A percentile compares a stretch with the other conserved stretches of the same genome.
Conservation (phyloP, 2,329 filamentous ascomycete genomes). For the Fusarium graminum region DNA sequence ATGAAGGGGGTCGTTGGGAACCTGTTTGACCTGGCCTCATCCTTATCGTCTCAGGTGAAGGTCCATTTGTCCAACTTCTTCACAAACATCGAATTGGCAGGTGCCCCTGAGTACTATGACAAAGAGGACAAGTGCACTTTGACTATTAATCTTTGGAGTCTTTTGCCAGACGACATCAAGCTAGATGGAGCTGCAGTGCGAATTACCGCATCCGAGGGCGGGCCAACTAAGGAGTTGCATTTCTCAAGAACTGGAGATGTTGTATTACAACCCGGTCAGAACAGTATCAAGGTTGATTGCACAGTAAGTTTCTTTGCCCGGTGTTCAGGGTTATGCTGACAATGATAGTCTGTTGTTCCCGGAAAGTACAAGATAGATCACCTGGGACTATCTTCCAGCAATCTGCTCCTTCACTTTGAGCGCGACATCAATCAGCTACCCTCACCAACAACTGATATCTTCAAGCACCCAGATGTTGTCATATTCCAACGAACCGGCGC, state of each 20-base stretch:
- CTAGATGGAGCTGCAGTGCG: slow-evolving; percentile 75
- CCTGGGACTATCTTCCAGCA: slow-evolving; percentile 73
- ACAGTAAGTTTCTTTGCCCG: slow-evolving; percentile 50
- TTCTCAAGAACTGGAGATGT: slow-evolving; percentile 51
- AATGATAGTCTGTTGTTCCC: slow-evolving; percentile 69
- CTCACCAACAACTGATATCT: slow-evolving; percentile 62
- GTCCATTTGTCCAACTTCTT: slow-evolving; percentile 82
- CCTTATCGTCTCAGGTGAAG: slow-evolving; percentile 69
- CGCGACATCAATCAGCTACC: slow-evolving; percentile 65
- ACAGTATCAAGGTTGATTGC: slow-evolving; percentile 54
- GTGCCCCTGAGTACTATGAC: slow-evolving; percentile 76
- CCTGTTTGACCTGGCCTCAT: slow-evolving; percentile 60
- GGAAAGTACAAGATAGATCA: slow-evolving; percentile 83
- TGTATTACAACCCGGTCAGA: slow-evolving; percentile 63
- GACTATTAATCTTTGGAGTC: slow-evolving; percentile 74
- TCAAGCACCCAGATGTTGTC: slow-evolving; percentile 73
- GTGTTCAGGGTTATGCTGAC: slow-evolving; percentile 46
- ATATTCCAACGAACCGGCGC: slow-evolving; percentile 78
- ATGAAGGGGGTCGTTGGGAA: slow-evolving; percentile 64
- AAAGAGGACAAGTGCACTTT: slow-evolving; percentile 82
- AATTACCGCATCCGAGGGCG: slow-evolving; percentile 67
- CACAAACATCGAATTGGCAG: slow-evolving; percentile 74
- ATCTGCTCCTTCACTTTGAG: slow-evolving; percentile 75
- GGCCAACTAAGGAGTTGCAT: slow-evolving; percentile 70
- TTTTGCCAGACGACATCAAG: slow-evolving; percentile 77